Evolutionary conservation across 1,284 basidiomycete genomes (phyloP), one percentile per base, ranked within the genome.

Genomic region (Ceratobasidium sp.): DNA sequence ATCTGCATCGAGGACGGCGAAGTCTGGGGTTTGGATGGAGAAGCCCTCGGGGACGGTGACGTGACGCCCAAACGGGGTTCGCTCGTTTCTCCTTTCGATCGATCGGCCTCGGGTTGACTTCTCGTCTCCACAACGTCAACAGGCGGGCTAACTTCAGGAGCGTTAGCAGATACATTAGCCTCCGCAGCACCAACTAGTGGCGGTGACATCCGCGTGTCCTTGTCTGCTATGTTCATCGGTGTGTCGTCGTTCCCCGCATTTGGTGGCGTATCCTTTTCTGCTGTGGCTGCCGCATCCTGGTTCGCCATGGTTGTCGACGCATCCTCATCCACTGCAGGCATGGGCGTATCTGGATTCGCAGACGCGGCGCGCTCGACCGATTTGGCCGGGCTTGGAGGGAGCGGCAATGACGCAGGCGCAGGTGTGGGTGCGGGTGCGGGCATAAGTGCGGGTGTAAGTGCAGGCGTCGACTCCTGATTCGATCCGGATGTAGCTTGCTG

Each of bases 1-100:
- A 58, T 58, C 34, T 58, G 31, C 56, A 39, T 58, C 9, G 56
- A 58, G 31, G 29, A 58, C 14, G 56, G 56, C 4, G 56, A 58
- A 16, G 34, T 58, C 31, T 58, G 56, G 34, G 56, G 37, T 39
- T 58, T 58, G 31, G 56, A 19, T n/a, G 56, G 56, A 13, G 56
- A 58, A 19, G 19, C 3, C 9, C 31, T 39, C 29, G 53, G 56
- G n/a, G 19, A 16, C 24, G 27, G 34, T 34, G 16, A 58, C 14
- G 34, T 39, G 56, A 34, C 34, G 3, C 31, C 56, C 56, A 22
- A 58, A 58, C 31, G 56, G 31, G 34, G 34, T 39, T 58, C 56
- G 34, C 19, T 5, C 31, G 56, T 39, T 58, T 13, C 56, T 31
- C n/a, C 31, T 58, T 58, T 58, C 14, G 56, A 27, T 29, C 24